Base-by-base conservation (phyloP, 2,329 filamentous ascomycete species). In the Aspergillus phoenicis region DNA sequence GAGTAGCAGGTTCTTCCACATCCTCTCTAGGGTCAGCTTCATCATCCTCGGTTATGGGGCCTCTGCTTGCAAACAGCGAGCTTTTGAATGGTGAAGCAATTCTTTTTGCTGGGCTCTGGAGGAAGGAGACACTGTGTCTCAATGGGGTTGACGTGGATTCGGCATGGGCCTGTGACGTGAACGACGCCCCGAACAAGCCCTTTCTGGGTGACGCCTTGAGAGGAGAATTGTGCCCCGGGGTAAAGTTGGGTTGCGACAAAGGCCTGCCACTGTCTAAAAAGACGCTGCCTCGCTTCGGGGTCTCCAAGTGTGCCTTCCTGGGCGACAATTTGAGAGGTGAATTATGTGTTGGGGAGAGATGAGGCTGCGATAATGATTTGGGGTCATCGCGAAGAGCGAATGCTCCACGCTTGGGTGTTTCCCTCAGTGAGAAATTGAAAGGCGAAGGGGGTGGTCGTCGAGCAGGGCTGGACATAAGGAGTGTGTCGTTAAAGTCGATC, bases 251-350 rank as follows among this genome's bases (percentile, higher is more conserved):
- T 39, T 70, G 68, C 11, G 62, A 60, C 5, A 63, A 24, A 2
- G 57, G 20, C n/a, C 30, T 48, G 3, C 33, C 22, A 10, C 61
- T 58, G 15, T 62, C 45, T 3, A 62, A 45, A 39, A 61, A 57
- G n/a, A 67, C 41, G 10, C 57, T 57, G 26, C 63, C 63, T 20
- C 49, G 63, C 15, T 47, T 55, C 6, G 66, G 66, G 5, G 66
- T 69, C 24, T 63, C 66, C 15, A 70, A 28, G 15, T 60, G 57
- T 4, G 64, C 73, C 53, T 80, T 81, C 62, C 73, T 79, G 6
- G 81, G 77, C 15, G 80, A 81, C 36, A 73, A 68, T 60, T 80
- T 80, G 8, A 82, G 69, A 0, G 78, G 75, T 11, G 78, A 78
- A 39, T 73, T 66, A 41, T 67, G 67, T 8, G 65, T 71, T n/a